A percentile compares a stretch with the other conserved stretches of the same genome.
Evolutionary conservation across 306 rosid genomes (phyloP).

Genomic region (Casuarina glauca): DNA sequence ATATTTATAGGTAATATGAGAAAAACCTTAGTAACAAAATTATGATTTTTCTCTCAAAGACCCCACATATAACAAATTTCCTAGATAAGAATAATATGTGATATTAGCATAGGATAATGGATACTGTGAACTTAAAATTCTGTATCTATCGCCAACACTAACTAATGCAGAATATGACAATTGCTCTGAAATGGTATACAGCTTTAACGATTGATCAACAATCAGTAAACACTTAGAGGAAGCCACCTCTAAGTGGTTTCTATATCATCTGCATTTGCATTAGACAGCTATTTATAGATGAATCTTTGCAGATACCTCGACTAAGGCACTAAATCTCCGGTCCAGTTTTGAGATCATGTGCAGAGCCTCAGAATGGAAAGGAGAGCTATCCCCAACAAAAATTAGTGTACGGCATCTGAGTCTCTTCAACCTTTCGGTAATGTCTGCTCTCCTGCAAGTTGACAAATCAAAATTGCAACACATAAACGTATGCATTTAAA

Average conservation of each 20-base stretch:
- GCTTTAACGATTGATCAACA: not conserved
- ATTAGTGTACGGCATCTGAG: constrained; percentile 84
- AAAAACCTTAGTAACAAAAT: too few species aligned
- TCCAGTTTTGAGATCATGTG: constrained; percentile 82
- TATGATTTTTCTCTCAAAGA: too few species aligned
- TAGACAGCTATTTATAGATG: not conserved
- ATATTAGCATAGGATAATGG: not conserved
- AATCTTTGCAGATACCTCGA: constrained; percentile 58
- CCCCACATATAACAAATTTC: not conserved
- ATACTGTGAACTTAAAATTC: not conserved
- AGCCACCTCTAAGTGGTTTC: not conserved
- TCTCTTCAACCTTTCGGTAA: constrained; percentile 66
- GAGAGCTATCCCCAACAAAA: constrained; percentile 92
- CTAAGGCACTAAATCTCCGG: constrained; percentile 75
- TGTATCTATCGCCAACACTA: not conserved
- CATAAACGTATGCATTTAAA: constrained; percentile 9
- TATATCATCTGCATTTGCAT: not conserved
- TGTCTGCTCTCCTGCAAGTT: constrained; percentile 74
- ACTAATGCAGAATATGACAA: not conserved
- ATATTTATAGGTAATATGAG: too few species aligned
- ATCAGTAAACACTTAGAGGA: not conserved
- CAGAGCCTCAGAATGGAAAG: constrained; percentile 88
- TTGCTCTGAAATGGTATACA: not conserved
- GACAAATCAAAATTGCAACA: constrained; percentile 24
- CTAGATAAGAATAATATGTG: not conserved